phyloP scores from a whole-genome alignment of 345 rosid species.

The Kernera saxatilis region DNA sequence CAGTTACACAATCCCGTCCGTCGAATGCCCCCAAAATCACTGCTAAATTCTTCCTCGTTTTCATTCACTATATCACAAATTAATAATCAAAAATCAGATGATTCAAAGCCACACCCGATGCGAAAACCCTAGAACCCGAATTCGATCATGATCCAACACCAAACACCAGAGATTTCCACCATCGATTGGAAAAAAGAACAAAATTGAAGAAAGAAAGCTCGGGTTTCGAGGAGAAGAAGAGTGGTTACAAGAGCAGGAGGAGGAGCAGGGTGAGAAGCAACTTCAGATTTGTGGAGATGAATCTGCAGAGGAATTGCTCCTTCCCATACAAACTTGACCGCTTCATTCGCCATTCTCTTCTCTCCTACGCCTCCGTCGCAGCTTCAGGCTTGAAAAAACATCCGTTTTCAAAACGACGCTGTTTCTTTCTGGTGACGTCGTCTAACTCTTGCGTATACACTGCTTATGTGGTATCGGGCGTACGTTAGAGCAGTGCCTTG shows the following conservation, averaged over 20 bases:
- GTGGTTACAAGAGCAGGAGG: conserved; percentile 57
- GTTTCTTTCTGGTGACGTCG: conserved; percentile 16
- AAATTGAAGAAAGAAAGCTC: neutral
- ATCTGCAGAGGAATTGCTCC: conserved; percentile 91
- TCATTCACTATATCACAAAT: neutral
- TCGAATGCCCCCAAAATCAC: neutral
- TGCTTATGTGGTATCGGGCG: neutral
- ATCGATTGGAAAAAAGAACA: neutral
- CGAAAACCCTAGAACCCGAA: neutral
- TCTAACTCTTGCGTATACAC: neutral
- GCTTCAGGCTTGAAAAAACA: neutral
- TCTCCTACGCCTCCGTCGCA: neutral
- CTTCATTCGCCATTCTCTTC: conserved; percentile 47
- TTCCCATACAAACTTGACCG: conserved; percentile 68
- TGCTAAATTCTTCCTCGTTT: neutral
- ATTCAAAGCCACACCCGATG: neutral
- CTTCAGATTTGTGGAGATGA: conserved; percentile 82
- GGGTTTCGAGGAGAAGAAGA: neutral
- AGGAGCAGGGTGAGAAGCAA: conserved; percentile 80
- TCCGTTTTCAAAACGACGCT: conserved; percentile 1
- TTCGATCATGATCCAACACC: conserved; percentile 3
- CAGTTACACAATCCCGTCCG: neutral
- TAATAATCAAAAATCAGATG: neutral
- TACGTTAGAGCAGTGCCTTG: neutral
- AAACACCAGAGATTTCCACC: neutral